Evolutionary conservation across 2,329 filamentous ascomycete species (phyloP).

Genomic region (Onygenales sp.): DNA sequence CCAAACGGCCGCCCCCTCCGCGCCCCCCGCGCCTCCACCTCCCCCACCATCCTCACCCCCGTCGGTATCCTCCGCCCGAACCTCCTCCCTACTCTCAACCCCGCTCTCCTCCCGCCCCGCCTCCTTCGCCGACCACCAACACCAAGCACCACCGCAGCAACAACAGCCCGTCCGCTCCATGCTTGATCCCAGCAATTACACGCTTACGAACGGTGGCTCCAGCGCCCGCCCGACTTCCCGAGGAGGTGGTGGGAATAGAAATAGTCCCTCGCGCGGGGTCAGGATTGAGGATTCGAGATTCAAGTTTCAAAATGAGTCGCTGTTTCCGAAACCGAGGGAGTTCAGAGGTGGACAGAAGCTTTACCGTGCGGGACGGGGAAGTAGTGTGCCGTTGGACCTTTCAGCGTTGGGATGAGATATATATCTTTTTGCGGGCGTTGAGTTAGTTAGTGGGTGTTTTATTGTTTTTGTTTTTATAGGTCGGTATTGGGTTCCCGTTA

Average conservation of each 20-base stretch:
- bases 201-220: constrained; percentile 52
- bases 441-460: neutral
- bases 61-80: constrained; percentile 27
- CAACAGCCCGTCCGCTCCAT: constrained; percentile 48
- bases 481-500: too few relatives aligned
- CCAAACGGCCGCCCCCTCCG: constrained; percentile 29
- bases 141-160: constrained; percentile 30
- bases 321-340: constrained; percentile 75
- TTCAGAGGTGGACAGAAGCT: constrained; percentile 65
- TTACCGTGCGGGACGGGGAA: constrained; percentile 85
- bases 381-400: constrained; percentile 86
- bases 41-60: constrained; percentile 25
- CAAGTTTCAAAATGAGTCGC: constrained; percentile 73
- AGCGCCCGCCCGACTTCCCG: neutral
- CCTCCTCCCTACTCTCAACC: constrained; percentile 38
- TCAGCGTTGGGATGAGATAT: constrained; percentile 37
- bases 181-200: constrained; percentile 69
- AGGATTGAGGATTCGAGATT: constrained; percentile 71
- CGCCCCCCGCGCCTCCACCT: constrained; percentile 36
- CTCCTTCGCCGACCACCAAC: constrained; percentile 16
- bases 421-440: neutral
- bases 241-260: neutral
- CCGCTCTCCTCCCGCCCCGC: constrained; percentile 33
- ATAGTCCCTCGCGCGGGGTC: constrained; percentile 9
- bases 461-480: neutral